Evolutionary conservation across 768 basidiomycete species (phyloP).

Genomic region (Suillus tomentosus): DNA sequence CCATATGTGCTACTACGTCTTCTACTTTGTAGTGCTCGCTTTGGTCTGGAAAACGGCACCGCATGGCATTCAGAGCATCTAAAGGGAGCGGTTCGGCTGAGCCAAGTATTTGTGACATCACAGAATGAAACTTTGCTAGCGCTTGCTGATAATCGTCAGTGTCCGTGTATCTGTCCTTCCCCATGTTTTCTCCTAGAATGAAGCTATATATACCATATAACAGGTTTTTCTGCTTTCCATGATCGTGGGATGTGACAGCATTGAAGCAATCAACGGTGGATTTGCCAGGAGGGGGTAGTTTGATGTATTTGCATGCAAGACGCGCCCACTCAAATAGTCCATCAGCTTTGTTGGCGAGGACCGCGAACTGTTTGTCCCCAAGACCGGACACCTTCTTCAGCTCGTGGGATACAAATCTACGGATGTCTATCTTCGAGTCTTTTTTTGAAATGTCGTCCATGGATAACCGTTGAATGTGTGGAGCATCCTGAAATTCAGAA

Average conservation of each 20-base stretch:
- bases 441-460: not conserved
- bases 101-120: conserved; percentile 11
- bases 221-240: not conserved
- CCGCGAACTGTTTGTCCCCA: not conserved
- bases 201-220: not conserved
- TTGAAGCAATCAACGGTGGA: conserved; percentile 1
- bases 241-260: not conserved
- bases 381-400: not conserved
- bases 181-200: not conserved
- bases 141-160: not conserved
- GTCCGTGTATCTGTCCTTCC: not conserved
- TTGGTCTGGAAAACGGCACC: not conserved
- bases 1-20: not conserved
- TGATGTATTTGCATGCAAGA: conserved; percentile 10
- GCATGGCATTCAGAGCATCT: conserved; percentile 1
- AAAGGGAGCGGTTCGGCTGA: not conserved
- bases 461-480: not conserved
- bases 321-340: conserved; percentile 16
- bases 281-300: too few relatives aligned
- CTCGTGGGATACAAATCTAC: not conserved
- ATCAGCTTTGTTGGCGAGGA: not conserved
- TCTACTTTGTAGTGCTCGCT: not conserved
- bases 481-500: not conserved
- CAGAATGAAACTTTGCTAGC: conserved; percentile 1
- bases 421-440: not conserved